Base-by-base conservation (phyloP, 2,329 filamentous ascomycete genomes). In the Alternaria gansuensis region DNA sequence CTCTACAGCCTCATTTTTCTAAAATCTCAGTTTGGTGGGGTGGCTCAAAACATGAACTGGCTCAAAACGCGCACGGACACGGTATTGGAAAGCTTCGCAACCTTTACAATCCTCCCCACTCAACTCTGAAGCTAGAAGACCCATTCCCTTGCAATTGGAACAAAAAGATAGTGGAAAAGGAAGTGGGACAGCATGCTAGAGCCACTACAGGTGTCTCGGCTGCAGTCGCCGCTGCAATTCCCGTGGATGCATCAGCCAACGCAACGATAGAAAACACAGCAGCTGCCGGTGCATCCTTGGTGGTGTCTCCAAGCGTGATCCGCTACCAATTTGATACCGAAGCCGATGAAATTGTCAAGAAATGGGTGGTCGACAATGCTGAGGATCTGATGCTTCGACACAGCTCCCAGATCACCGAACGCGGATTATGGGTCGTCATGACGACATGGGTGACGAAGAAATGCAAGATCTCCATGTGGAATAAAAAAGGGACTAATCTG, bases 401-500 rank as follows among this genome's bases (percentile, higher is more conserved):
- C 24, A 4, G 24, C 8, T n/a, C 43, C 9, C n/a, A 45, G 11
- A 45, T 45, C n/a, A 10, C 17, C 9, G 9, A 45, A 14, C 29
- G 8, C 17, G 43, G 44, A 10, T 9, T 46, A 10, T 46, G 44
- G 44, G 1, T 46, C 44, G 5, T 46, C 8, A 46, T 3, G 2
- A 11, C 3, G 11, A 46, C 44, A 46, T 46, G 44, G 44, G 3
- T 2, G 4, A 46, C 44, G 8, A 17, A 33, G n/a, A 10, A 46
- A 21, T 46, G 44, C 44, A 2, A 2, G 4, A 46, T 46, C n/a
- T 17, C 44, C 9, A 46, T 46, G 44, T 46, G 44, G 44, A 46
- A 46, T 28, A 46, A 46, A 28, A 46, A 26, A 8, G 28, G 44
- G 8, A 46, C 21, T 13, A 46, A 3, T 6, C 21, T n/a, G 8